These are phyloP conservation scores for Phaseolus coccineus DNA, from an alignment of 331 rosid species.

Conservation along the genomic window DNA sequence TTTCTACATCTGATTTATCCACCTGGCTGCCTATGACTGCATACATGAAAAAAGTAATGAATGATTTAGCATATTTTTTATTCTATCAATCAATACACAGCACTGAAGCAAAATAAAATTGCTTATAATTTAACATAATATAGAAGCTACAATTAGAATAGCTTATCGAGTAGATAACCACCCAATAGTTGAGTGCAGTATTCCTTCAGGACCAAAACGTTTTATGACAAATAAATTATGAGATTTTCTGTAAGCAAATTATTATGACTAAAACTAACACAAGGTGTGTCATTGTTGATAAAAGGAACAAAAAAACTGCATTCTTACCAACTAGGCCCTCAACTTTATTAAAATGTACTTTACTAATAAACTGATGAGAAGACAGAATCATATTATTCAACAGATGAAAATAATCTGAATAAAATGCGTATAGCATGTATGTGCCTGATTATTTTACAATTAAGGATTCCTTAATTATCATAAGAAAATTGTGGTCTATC, in stretches of 20 bases:
- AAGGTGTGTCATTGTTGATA: no score
- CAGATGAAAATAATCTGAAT: constrained; percentile 13
- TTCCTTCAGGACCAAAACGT: constrained; percentile 10
- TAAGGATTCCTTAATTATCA: constrained; percentile 19
- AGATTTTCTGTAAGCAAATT: background rate
- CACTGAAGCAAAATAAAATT: background rate
- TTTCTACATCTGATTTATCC: constrained; percentile 60
- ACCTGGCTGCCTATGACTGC: constrained; percentile 62
- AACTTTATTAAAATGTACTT: constrained; percentile 27
- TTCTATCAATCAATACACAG: constrained; percentile 20
- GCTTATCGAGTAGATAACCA: background rate
- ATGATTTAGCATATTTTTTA: constrained; percentile 34
- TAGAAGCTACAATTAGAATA: constrained; percentile 2
- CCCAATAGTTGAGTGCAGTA: constrained; percentile 15
- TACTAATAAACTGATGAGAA: constrained; percentile 1
- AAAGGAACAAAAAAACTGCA: background rate
- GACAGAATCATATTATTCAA: background rate
- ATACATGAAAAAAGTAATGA: constrained; percentile 26
- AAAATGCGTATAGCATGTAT: constrained; percentile 18
- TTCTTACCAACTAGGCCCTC: constrained; percentile 3
- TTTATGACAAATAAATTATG: constrained; percentile 14
- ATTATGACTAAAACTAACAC: no score
- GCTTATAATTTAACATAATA: constrained; percentile 23
- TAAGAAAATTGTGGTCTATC: background rate
- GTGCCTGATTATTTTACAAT: background rate